Conservation (phyloP, 768 basidiomycete species). For the Boletellus emodensis region DNA sequence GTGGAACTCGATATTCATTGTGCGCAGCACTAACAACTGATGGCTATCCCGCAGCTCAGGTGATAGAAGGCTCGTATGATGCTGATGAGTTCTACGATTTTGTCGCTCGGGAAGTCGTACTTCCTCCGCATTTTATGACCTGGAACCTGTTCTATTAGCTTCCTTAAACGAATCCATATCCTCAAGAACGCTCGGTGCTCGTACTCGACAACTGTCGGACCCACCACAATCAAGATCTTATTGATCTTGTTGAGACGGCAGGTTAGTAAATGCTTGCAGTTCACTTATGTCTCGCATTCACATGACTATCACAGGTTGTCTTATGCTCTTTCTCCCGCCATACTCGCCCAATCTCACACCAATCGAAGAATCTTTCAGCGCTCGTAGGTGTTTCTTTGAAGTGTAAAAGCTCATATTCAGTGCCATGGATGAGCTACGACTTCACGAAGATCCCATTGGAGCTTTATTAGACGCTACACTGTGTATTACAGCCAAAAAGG, state of each 20-base stretch:
- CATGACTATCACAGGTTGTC: neutral
- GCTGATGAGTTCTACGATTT: constrained; percentile 34
- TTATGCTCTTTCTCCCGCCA: neutral
- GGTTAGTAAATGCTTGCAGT: neutral
- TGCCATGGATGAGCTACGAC: neutral
- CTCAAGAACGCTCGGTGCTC: neutral
- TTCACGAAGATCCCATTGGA: neutral
- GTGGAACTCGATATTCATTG: constrained; percentile 31
- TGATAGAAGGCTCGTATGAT: constrained; percentile 34
- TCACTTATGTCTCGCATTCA: neutral
- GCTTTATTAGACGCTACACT: no score
- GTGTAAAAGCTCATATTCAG: neutral
- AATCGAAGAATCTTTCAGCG: neutral
- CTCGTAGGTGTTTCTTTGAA: neutral
- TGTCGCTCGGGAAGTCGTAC: constrained; percentile 14
- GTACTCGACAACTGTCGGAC: constrained; percentile 3
- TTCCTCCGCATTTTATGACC: no score
- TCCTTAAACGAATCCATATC: constrained; percentile 1
- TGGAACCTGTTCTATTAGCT: neutral
- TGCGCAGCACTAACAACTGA: constrained; percentile 31
- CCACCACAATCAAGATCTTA: constrained; percentile 4
- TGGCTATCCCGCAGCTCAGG: neutral
- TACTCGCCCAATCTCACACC: neutral
- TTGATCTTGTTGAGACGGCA: neutral
- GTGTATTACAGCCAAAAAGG: constrained; percentile 2